A percentile compares a stretch with the other conserved stretches of the same genome.
phyloP scores from a whole-genome alignment of 108 stramenopile species.

The Nitzschia sp. region DNA sequence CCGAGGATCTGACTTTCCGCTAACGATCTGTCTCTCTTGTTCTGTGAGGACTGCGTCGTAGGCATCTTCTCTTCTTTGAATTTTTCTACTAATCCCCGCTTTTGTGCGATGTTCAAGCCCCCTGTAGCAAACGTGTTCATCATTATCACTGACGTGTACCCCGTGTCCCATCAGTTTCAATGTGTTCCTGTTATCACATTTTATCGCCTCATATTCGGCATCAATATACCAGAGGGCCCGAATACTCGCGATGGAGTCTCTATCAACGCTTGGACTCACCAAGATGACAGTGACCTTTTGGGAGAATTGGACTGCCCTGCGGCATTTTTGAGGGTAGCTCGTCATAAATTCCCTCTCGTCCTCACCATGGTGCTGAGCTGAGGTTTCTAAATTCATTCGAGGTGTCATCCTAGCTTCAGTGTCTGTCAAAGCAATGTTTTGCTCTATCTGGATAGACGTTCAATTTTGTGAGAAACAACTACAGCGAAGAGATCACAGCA shows the following conservation, averaged over 20 bases:
- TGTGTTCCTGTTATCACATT: background rate
- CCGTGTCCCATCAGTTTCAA: background rate
- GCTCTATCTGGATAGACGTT: no score
- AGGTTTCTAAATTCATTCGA: no score
- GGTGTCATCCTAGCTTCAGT: no score
- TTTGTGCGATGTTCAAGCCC: background rate
- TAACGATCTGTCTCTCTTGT: background rate
- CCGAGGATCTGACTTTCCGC: background rate
- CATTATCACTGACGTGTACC: background rate
- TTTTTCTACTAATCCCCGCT: background rate
- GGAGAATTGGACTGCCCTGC: no score
- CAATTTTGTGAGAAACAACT: no score
- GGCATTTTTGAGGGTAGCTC: no score
- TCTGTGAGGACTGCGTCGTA: background rate
- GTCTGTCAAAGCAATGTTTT: no score
- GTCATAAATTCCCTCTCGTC: no score
- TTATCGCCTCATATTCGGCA: background rate
- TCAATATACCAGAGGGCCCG: background rate
- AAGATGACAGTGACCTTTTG: no score
- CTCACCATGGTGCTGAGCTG: no score
- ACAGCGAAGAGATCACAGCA: no score
- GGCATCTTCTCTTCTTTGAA: background rate
- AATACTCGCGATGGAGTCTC: background rate
- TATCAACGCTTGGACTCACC: no score
- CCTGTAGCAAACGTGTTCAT: background rate